Conservation (phyloP, 768 basidiomycete genomes). For the Termitomyces sp. region DNA sequence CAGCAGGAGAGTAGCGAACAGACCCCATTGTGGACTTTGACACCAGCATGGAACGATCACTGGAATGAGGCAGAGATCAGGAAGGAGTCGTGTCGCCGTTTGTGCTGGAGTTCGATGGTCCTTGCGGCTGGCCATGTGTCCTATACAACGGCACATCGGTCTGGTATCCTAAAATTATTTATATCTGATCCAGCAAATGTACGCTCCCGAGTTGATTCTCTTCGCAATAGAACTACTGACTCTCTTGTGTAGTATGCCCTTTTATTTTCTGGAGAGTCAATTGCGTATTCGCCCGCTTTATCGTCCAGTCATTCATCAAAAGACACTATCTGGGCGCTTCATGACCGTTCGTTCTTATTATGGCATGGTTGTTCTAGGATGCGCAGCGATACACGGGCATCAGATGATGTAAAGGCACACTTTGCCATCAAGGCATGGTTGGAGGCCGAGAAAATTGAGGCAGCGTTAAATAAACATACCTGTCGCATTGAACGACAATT, state of each 20-base stretch:
- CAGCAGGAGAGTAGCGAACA: slow-evolving; percentile 48
- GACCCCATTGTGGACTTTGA: slow-evolving; percentile 57
- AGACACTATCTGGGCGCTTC: slow-evolving; percentile 72
- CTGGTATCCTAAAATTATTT: slow-evolving; percentile 42
- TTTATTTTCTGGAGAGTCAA: slow-evolving; percentile 72
- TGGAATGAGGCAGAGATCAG: slow-evolving; percentile 61
- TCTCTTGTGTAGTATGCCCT: slow-evolving; percentile 48
- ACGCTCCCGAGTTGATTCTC: slow-evolving; percentile 19
- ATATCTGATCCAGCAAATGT: slow-evolving; percentile 65
- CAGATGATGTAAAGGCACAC: slow-evolving; percentile 48
- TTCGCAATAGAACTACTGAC: slow-evolving; percentile 2
- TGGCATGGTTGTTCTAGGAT: slow-evolving; percentile 72
- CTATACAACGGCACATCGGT: slow-evolving; percentile 44
- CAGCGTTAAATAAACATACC: slow-evolving; percentile 54
- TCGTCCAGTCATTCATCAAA: slow-evolving; percentile 35
- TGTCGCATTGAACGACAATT: slow-evolving; percentile 65
- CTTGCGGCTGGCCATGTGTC: slow-evolving; percentile 61
- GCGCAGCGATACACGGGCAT: slow-evolving; percentile 34
- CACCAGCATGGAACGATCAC: slow-evolving; percentile 56
- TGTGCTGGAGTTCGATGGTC: slow-evolving; percentile 69
- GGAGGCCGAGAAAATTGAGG: slow-evolving; percentile 63
- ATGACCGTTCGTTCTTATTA: slow-evolving; percentile 61
- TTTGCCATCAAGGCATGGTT: slow-evolving; percentile 68
- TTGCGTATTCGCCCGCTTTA: slow-evolving; percentile 29
- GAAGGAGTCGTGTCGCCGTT: slow-evolving; percentile 65